Percentiles rank a stretch among this genome's conserved stretches.
phyloP scores from a whole-genome alignment of 305 asterid genomes.

The Fraxinus baroniana region DNA sequence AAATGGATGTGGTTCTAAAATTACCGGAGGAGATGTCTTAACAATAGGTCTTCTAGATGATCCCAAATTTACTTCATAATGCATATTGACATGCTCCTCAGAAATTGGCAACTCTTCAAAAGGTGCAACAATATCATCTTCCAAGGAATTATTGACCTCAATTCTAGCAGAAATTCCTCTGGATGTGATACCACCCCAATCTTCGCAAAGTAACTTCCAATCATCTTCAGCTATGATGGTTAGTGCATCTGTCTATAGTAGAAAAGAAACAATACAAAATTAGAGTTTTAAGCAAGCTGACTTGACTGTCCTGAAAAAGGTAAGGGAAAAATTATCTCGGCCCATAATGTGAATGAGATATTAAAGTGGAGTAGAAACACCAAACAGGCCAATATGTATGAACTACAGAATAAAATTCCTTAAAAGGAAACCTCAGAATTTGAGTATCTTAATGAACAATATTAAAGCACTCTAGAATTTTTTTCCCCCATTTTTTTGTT shows the following conservation, averaged over 20 bases:
- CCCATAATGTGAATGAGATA: conserved; percentile 6
- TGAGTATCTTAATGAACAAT: conserved; percentile 16
- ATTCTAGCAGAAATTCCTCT: conserved; percentile 63
- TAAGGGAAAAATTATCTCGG: background rate
- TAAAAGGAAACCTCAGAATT: background rate
- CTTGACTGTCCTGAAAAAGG: conserved; percentile 9
- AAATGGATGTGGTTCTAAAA: conserved; percentile 25
- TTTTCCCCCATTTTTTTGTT: background rate
- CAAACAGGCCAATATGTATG: background rate
- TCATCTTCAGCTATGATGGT: conserved; percentile 67
- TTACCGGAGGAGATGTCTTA: conserved; percentile 71
- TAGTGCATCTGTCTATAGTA: conserved; percentile 60
- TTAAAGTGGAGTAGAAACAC: conserved; percentile 1
- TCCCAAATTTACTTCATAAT: conserved; percentile 39
- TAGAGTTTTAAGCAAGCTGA: conserved; percentile 22
- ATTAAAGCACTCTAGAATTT: background rate
- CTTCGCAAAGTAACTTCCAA: conserved; percentile 81
- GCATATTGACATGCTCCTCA: conserved; percentile 41
- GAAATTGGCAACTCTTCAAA: conserved; percentile 41
- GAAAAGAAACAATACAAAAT: conserved; percentile 26
- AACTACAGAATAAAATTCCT: conserved; percentile 15
- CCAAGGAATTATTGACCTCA: conserved; percentile 43
- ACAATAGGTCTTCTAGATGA: conserved; percentile 40
- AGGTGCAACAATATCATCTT: conserved; percentile 39
- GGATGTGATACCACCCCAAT: conserved; percentile 67